Evolutionary conservation across 805 yeast genomes (phyloP).

Genomic region (Spathaspora arborariae): DNA sequence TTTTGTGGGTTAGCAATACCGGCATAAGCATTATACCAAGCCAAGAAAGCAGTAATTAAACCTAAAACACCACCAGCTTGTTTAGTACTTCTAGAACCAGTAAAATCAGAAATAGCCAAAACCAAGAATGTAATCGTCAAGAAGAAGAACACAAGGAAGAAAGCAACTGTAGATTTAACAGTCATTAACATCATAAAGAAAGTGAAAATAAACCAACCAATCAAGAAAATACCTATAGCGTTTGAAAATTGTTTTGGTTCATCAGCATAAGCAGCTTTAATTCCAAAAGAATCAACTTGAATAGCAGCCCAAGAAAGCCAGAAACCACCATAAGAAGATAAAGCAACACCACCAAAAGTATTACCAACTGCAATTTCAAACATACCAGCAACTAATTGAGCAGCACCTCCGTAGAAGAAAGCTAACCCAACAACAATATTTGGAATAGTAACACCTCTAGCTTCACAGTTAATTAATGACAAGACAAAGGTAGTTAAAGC

Average conservation of each 20-base stretch:
- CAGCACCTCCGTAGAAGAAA: conserved; percentile 68
- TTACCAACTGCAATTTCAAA: conserved; percentile 74
- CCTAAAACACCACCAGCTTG: conserved; percentile 44
- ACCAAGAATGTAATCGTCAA: conserved; percentile 39
- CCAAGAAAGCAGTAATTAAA: conserved; percentile 36
- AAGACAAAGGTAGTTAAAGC: conserved; percentile 67
- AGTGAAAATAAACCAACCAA: conserved; percentile 44
- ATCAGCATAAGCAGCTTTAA: conserved; percentile 29
- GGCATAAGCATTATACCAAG: conserved; percentile 46
- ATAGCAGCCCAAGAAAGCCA: conserved; percentile 76
- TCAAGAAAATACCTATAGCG: conserved; percentile 36
- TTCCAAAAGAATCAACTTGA: conserved; percentile 34
- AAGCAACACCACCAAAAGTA: conserved; percentile 69
- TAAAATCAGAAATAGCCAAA: conserved; percentile 36
- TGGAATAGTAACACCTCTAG: conserved; percentile 61
- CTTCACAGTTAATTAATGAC: conserved; percentile 58
- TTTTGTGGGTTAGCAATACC: conserved; percentile 57
- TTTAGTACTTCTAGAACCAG: conserved; percentile 24
- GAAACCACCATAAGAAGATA: conserved; percentile 64
- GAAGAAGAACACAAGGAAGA: conserved; percentile 38
- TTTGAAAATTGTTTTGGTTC: conserved; percentile 21
- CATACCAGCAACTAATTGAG: conserved; percentile 70
- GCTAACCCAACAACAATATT: conserved; percentile 64
- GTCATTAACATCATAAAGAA: conserved; percentile 40
- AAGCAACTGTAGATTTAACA: conserved; percentile 41